Percentiles rank a stretch among this genome's conserved stretches.
These are phyloP conservation scores for Sporothrix globosa DNA, from an alignment of 2,329 filamentous ascomycete genomes.

Conservation along the genomic window DNA sequence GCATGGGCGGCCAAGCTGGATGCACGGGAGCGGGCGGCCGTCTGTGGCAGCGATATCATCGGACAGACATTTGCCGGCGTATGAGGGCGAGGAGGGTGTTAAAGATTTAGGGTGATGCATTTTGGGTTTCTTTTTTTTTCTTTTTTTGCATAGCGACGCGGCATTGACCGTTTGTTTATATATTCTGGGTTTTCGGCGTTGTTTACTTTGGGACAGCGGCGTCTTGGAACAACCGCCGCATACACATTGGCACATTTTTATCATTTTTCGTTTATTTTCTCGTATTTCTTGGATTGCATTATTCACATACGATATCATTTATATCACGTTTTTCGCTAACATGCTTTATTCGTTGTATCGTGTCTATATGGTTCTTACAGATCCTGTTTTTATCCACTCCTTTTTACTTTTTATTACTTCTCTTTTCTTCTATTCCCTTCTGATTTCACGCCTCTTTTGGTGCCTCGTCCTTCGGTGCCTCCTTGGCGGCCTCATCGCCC, in stretches of 20 bases:
- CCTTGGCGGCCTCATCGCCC: constrained; percentile 13
- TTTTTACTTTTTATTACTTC: background rate
- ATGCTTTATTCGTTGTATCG: constrained; percentile 8
- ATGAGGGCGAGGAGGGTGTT: constrained; percentile 14
- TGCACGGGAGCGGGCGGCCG: constrained; percentile 34
- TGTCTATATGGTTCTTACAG: constrained; percentile 11
- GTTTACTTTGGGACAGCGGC: background rate
- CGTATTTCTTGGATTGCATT: background rate
- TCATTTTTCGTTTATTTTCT: background rate
- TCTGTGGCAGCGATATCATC: constrained; percentile 37
- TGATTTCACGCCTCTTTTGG: constrained; percentile 14
- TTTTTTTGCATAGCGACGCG: constrained; percentile 6
- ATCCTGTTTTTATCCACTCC: background rate
- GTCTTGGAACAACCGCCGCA: constrained; percentile 1
- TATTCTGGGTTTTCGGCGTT: background rate
- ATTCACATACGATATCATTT: constrained; percentile 3
- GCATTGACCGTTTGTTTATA: background rate
- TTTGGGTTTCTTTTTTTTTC: constrained; percentile 12
- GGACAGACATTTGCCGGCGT: constrained; percentile 38
- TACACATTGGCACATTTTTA: background rate
- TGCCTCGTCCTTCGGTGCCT: constrained; percentile 18
- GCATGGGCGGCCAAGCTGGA: constrained; percentile 36
- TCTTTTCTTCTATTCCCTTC: background rate
- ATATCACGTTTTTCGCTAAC: background rate
- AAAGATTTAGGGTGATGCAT: no score